Evolutionary conservation across 306 rosid genomes (phyloP).

Genomic region (Fragaria nilgerrensis): DNA sequence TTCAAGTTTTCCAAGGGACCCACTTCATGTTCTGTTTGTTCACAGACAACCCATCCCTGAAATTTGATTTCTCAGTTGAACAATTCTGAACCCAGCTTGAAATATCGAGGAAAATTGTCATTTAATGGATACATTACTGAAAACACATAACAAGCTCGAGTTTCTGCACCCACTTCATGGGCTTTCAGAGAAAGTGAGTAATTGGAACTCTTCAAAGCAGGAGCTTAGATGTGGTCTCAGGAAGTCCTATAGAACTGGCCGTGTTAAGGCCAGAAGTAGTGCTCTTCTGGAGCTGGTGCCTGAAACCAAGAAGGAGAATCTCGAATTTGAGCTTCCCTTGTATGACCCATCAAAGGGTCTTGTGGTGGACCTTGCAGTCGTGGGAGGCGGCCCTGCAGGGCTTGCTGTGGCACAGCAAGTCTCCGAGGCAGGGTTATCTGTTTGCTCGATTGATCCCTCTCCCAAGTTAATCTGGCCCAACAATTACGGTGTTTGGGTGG

Average conservation of each 20-base stretch:
- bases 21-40: conserved; percentile 9
- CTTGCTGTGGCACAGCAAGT: conserved; percentile 98
- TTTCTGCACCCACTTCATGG: conserved; percentile 79
- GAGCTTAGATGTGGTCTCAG: conserved; percentile 60
- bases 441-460: conserved; percentile 82
- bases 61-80: conserved; percentile 3
- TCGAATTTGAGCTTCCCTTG: conserved; percentile 88
- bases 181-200: conserved; percentile 60
- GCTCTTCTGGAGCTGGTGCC: conserved; percentile 95
- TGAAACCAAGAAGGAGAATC: conserved; percentile 79
- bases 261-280: conserved; percentile 53
- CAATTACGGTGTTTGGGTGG: conserved; percentile 99
- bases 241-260: conserved; percentile 37
- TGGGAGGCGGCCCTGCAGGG: conserved; percentile 98
- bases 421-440: conserved; percentile 90
- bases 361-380: conserved; percentile 89
- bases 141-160: conserved; percentile 79
- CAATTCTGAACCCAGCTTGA: conserved; percentile 24
- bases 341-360: conserved; percentile 71
- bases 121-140: conserved; percentile 83
- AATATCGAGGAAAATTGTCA: conserved; percentile 16
- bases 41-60: conserved; percentile 3
- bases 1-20: background rate
- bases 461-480: conserved; percentile 97
- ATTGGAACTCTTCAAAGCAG: conserved; percentile 43